Conservation (phyloP, 1,139 yeast genomes). For the Protomyces arabidopsidicola region DNA sequence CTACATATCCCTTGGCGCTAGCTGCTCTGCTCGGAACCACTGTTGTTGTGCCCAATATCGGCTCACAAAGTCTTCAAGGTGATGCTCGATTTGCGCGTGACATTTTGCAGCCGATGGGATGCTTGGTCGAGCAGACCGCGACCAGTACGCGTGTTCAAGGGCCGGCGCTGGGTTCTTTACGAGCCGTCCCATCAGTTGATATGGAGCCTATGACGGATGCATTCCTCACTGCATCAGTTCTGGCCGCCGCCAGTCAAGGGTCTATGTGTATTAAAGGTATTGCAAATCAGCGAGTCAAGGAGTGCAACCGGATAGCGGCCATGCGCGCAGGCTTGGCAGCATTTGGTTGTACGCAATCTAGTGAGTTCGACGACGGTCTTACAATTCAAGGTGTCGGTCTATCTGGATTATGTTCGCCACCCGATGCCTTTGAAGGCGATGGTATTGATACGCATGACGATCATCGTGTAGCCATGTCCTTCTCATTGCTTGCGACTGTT, state of each 20-base stretch:
- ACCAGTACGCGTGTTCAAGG: slow-evolving; percentile 90
- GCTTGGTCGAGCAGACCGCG: slow-evolving; percentile 73
- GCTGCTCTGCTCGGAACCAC: slow-evolving; percentile 97
- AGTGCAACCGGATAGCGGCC: slow-evolving; percentile 92
- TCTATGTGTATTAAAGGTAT: slow-evolving; percentile 65
- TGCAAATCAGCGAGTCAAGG: slow-evolving; percentile 96
- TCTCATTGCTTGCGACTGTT: slow-evolving; percentile 70
- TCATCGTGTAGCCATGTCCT: slow-evolving; percentile 97
- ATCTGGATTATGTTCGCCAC: slow-evolving; percentile 43
- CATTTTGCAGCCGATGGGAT: slow-evolving; percentile 92
- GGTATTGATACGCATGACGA: slow-evolving; percentile 85
- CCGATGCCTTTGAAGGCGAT: slow-evolving; percentile 27
- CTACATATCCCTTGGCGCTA: slow-evolving; percentile 94
- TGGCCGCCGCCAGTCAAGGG: slow-evolving; percentile 78
- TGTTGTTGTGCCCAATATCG: slow-evolving; percentile 91
- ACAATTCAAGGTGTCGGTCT: slow-evolving; percentile 59
- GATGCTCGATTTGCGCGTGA: slow-evolving; percentile 96
- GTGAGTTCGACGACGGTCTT: slow-evolving; percentile 86
- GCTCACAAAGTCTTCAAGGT: slow-evolving; percentile 87
- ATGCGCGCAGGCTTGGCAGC: slow-evolving; percentile 84
- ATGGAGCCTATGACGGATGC: slow-evolving; percentile 99
- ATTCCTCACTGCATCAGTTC: slow-evolving; percentile 90
- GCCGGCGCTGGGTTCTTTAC: slow-evolving; percentile 64
- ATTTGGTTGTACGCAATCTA: slow-evolving; percentile 74
- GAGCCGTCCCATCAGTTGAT: slow-evolving; percentile 70